A percentile compares a stretch with the other conserved stretches of the same genome.
These are phyloP conservation scores for Raddia guianensis DNA, from an alignment of 176 grass and related monocot genomes.

Conservation along the genomic window DNA sequence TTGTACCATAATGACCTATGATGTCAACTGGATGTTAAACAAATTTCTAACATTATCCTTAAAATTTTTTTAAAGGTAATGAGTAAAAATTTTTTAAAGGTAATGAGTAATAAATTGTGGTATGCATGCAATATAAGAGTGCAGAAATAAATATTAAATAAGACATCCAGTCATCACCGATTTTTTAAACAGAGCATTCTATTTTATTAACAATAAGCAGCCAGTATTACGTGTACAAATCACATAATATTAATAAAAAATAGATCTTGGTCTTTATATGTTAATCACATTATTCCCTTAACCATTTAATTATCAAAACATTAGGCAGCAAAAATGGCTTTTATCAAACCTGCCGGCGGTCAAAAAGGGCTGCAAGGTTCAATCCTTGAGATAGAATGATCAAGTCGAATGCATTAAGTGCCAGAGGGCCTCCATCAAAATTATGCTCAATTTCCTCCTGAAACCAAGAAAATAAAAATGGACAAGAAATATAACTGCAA, in stretches of 20 bases:
- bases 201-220: constrained; percentile 23
- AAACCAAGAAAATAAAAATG: constrained; percentile 40
- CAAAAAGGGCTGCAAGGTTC: constrained; percentile 89
- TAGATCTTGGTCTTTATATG: neutral
- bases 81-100: neutral
- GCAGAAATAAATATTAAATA: constrained; percentile 10
- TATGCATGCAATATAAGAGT: constrained; percentile 4
- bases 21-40: neutral
- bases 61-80: neutral
- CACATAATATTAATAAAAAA: constrained; percentile 31
- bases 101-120: neutral
- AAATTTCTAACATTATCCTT: constrained; percentile 11
- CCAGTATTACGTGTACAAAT: neutral
- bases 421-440: constrained; percentile 72
- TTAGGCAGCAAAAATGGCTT: constrained; percentile 12
- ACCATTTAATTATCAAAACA: constrained; percentile 7
- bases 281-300: constrained; percentile 8
- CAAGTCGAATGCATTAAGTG: constrained; percentile 96
- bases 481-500: neutral
- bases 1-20: neutral
- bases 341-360: constrained; percentile 71
- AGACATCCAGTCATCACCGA: neutral
- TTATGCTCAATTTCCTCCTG: constrained; percentile 60
- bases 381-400: constrained; percentile 92
- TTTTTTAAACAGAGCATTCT: neutral